Base-by-base conservation (phyloP, 2,329 filamentous ascomycete species). In the Aspergillus uvarum region DNA sequence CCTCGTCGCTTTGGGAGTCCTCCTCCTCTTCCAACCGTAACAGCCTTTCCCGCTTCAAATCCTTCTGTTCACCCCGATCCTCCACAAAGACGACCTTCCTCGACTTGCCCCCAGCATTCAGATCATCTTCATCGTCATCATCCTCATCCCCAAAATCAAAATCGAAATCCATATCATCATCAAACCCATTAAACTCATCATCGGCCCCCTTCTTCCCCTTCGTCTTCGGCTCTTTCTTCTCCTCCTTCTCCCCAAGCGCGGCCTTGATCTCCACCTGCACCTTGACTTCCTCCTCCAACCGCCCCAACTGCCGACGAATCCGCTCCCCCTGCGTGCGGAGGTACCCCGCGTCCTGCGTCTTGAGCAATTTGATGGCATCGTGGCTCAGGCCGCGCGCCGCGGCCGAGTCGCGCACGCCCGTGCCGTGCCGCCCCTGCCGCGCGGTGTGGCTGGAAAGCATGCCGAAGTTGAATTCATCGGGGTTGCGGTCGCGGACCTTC, bases 401-500 rank as follows among this genome's bases (percentile, higher is more conserved):
- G 67, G 78, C 59, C 75, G 68, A 69, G 71, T 78, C 67, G 77
- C 80, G 32, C 77, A 77, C 50, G 2, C 60, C 61, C 6, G 76
- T 62, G 31, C 77, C 78, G 66, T 84, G 79, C 58, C 73, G 74
- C 8, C 79, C 79, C 61, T 77, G 69, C 14, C 56, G 69, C 31
- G 62, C 76, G 22, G 80, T 81, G 51, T 73, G 74, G 26, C 76
- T 76, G 60, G 79, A 83, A 76, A 88, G 81, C 86, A 88, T 89
- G 4, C 81, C 84, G 74, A 87, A 88, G 49, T 83, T 81, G 70
- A 88, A 89, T 68, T 89, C 86, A 80, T 89, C 86, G 16, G 86
- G 85, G 65, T 89, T 88, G 42, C 84, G 80, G 59, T 86, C 83
- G 51, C 77, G 76, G 6, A 83, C 86, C 70, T 88, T 88, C 65